phyloP scores from a whole-genome alignment of 2,329 filamentous ascomycete genomes.

The Clarireedia homoeocarpa region DNA sequence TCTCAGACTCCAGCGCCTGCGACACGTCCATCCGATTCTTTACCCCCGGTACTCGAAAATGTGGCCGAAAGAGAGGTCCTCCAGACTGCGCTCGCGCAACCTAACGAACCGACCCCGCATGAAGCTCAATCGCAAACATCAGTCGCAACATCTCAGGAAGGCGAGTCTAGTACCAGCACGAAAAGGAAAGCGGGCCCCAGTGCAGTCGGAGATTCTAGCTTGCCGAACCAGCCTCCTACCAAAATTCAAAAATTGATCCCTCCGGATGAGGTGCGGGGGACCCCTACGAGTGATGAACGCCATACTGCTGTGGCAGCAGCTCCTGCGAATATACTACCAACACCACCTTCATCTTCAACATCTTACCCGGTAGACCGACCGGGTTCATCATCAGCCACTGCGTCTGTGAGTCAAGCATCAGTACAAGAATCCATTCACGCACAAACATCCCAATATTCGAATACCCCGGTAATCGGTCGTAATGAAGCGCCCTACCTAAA shows the following conservation, averaged over 20 bases:
- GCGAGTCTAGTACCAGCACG: background rate
- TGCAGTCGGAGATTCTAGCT: background rate
- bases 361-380: too few species aligned
- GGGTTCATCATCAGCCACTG: too few species aligned
- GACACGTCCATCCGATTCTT: conserved; percentile 10
- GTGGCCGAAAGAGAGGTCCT: background rate
- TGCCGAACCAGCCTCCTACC: background rate
- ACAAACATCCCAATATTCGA: too few species aligned
- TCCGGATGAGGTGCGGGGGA: background rate
- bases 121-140: background rate
- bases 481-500: too few species aligned
- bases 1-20: conserved; percentile 23
- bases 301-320: background rate
- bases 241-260: conserved; percentile 4
- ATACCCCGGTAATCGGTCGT: too few species aligned
- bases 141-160: background rate
- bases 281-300: too few species aligned
- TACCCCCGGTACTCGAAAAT: background rate
- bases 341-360: too few species aligned
- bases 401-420: too few species aligned
- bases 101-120: conserved; percentile 1
- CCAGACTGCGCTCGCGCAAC: background rate
- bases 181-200: background rate
- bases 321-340: background rate
- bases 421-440: too few species aligned